Base-by-base conservation (phyloP, 108 stramenopile genomes). In the Tribonema minus region DNA sequence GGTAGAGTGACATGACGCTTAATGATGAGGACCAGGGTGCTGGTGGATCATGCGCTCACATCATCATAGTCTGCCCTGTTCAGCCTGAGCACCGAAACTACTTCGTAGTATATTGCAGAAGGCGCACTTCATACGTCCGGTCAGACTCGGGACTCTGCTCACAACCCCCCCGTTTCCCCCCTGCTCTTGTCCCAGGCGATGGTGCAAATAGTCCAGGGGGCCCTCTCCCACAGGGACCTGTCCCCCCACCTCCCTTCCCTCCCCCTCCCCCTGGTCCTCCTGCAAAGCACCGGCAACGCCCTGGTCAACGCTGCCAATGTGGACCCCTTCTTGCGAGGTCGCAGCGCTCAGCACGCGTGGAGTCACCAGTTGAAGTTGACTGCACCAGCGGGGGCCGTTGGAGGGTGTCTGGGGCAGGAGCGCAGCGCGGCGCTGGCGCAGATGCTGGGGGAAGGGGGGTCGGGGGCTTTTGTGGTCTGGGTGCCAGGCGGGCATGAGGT, bases 231-330 rank as follows among this genome's bases (percentile, higher is more conserved):
- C 64, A 40, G 66, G 35, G 39, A 75, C 54, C 27, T 75, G 12
- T 64, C 63, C 0, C n/a, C 26, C 25, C 46, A 75, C 27, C 35
- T 75, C 6, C 64, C 64, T 6, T 20, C 74, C 25, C 39, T 75
- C 32, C 29, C 64, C 12, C 64, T 75, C 25, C 74, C 74, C 20
- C 33, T 41, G n/a, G 74, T 75, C 2, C 61, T 75, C 54, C 31
- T 75, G 12, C 74, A 75, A 46, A 41, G 41, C 46, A 88, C 88
- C 30, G 88, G 87, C 63, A 83, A 87, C 67, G 33, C 77, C 25
- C 65, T 88, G 20, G 79, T 88, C 38, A 83, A 83, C 72, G 67
- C 88, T 5, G 67, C 87, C 62, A 88, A 88, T 35, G 87, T 88
- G 28, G 88, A 88, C 78, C 46, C 82, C 23, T 84, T 87, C 54